phyloP scores from a whole-genome alignment of 805 yeast genomes.

The Metschnikowia reukaufii region DNA sequence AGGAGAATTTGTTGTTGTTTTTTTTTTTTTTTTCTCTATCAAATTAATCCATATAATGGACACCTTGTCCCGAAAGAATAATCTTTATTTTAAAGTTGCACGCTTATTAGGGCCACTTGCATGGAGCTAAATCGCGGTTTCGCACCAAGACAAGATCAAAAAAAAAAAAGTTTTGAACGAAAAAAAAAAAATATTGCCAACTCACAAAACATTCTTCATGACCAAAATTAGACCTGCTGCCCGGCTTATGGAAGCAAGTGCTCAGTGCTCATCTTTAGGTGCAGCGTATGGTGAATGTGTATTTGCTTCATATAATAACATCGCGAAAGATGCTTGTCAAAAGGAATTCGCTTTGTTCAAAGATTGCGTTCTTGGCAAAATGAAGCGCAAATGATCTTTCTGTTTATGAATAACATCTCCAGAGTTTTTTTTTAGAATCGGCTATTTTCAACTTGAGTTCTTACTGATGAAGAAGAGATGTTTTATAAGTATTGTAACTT shows the following conservation, averaged over 20 bases:
- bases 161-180: background rate
- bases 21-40: no score
- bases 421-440: no score
- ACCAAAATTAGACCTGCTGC: constrained; percentile 42
- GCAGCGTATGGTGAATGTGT: constrained; percentile 57
- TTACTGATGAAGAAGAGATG: no score
- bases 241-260: constrained; percentile 39
- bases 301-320: constrained; percentile 47
- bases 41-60: no score
- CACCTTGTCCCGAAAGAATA: no score
- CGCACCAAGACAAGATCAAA: no score
- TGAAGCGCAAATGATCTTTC: constrained; percentile 24
- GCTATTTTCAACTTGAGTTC: no score
- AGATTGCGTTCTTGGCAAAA: constrained; percentile 44
- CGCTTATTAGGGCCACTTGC: background rate
- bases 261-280: constrained; percentile 44
- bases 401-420: no score
- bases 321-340: constrained; percentile 52
- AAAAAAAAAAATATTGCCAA: background rate
- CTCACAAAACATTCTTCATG: constrained; percentile 9
- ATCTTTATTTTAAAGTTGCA: no score
- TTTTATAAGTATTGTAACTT: no score
- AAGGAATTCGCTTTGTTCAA: constrained; percentile 51
- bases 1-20: background rate
- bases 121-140: background rate